These are phyloP conservation scores for Pichia heedii DNA, from an alignment of 805 yeast genomes.

Conservation along the genomic window DNA sequence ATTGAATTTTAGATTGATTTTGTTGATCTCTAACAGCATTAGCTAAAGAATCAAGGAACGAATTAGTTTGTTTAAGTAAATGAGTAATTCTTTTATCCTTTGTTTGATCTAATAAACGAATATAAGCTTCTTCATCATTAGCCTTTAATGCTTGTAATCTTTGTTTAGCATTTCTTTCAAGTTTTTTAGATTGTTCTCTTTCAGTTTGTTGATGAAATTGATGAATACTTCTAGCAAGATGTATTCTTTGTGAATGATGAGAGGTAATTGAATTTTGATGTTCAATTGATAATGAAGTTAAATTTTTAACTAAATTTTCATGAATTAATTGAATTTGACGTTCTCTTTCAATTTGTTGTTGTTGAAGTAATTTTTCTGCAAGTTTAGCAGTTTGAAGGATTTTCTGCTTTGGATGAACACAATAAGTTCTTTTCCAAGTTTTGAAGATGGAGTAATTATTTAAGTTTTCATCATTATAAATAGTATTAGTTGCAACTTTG, in stretches of 20 bases:
- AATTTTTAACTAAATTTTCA: slow-evolving; percentile 34
- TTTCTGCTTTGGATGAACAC: slow-evolving; percentile 58
- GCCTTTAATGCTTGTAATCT: slow-evolving; percentile 82
- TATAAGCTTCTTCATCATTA: slow-evolving; percentile 82
- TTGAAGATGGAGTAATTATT: slow-evolving; percentile 46
- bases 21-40: slow-evolving; percentile 76
- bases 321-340: slow-evolving; percentile 43
- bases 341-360: slow-evolving; percentile 53
- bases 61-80: slow-evolving; percentile 69
- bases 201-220: slow-evolving; percentile 51
- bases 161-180: slow-evolving; percentile 77
- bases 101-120: slow-evolving; percentile 75
- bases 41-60: slow-evolving; percentile 68
- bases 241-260: slow-evolving; percentile 23
- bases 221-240: slow-evolving; percentile 30
- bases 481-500: slow-evolving; percentile 31
- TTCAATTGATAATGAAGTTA: slow-evolving; percentile 28
- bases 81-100: slow-evolving; percentile 84
- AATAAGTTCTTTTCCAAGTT: slow-evolving; percentile 62
- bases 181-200: slow-evolving; percentile 65
- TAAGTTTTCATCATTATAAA: slow-evolving; percentile 42
- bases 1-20: slow-evolving; percentile 35
- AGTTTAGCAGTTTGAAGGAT: slow-evolving; percentile 67
- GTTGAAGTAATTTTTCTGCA: slow-evolving; percentile 68
- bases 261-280: slow-evolving; percentile 23